These are phyloP conservation scores for Hamigera avellanea DNA, from an alignment of 495 filamentous ascomycete species.

Conservation along the genomic window DNA sequence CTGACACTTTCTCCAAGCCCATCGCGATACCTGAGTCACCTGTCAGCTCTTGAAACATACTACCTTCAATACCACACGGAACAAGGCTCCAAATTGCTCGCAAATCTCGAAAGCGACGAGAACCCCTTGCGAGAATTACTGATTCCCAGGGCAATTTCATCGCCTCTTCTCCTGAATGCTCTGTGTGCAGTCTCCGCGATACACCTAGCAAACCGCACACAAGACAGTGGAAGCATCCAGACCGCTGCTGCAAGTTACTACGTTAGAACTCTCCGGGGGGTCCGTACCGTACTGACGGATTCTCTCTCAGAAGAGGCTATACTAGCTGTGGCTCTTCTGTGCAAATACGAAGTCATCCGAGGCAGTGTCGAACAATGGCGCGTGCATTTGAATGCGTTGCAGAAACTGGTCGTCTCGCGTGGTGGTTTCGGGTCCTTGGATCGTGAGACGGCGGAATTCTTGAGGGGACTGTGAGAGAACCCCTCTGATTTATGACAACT, in stretches of 20 bases:
- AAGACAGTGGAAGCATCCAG: constrained; percentile 13
- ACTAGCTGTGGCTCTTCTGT: constrained; percentile 29
- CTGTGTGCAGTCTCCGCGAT: constrained; percentile 32
- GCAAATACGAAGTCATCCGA: constrained; percentile 34
- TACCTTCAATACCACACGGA: constrained; percentile 36
- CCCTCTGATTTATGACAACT: neutral
- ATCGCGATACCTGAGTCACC: constrained; percentile 14
- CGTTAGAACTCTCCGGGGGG: constrained; percentile 22
- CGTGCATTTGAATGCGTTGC: constrained; percentile 28
- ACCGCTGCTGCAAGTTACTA: constrained; percentile 27
- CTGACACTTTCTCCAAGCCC: constrained; percentile 6
- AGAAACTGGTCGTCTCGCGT: constrained; percentile 26
- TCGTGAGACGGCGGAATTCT: constrained; percentile 23
- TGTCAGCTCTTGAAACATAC: constrained; percentile 25
- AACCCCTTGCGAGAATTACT: constrained; percentile 31
- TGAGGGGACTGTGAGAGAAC: constrained; percentile 25
- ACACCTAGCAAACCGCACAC: constrained; percentile 28
- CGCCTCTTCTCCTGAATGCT: constrained; percentile 30
- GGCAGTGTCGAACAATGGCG: constrained; percentile 34
- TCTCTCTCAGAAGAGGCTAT: constrained; percentile 25
- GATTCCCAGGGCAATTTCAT: constrained; percentile 31
- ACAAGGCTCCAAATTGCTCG: constrained; percentile 25
- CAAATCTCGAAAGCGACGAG: constrained; percentile 30
- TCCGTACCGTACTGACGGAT: constrained; percentile 17
- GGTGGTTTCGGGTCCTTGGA: constrained; percentile 25